Evolutionary conservation across 1,284 basidiomycete species (phyloP).

Genomic region (Ustilago cynodontis): DNA sequence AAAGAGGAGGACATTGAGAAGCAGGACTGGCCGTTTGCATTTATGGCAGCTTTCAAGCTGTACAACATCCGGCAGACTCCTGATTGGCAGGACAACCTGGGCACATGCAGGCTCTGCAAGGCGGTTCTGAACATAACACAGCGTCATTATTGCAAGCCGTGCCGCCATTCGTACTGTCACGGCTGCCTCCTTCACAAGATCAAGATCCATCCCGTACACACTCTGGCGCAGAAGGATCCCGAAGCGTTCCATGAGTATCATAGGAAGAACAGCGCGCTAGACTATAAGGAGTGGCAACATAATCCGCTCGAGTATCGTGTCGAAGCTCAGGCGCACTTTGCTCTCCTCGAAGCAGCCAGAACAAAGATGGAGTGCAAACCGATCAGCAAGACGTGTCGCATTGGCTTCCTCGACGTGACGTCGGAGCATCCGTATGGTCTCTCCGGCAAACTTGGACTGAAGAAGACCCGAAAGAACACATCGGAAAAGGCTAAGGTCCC

Average conservation of each 20-base stretch:
- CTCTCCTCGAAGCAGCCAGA: constrained; percentile 42
- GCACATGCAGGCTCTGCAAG: constrained; percentile 45
- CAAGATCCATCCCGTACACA: constrained; percentile 49
- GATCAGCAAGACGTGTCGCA: constrained; percentile 16
- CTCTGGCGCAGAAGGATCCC: constrained; percentile 34
- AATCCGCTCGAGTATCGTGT: constrained; percentile 30
- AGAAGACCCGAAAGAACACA: constrained; percentile 7
- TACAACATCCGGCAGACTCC: constrained; percentile 26
- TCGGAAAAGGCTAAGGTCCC: constrained; percentile 4
- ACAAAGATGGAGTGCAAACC: constrained; percentile 36
- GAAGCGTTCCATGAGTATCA: constrained; percentile 43
- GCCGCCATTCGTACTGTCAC: constrained; percentile 43
- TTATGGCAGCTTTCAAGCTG: constrained; percentile 41
- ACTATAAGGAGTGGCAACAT: constrained; percentile 48
- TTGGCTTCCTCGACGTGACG: constrained; percentile 48
- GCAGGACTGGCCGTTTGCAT: constrained; percentile 38
- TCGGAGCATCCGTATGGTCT: constrained; percentile 28
- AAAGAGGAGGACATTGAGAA: constrained; percentile 23
- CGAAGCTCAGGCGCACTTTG: constrained; percentile 44
- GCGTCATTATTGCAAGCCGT: constrained; percentile 43
- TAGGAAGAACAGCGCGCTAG: constrained; percentile 25
- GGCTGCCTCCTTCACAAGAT: constrained; percentile 40
- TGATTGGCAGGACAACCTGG: constrained; percentile 13
- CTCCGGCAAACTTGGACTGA: constrained; percentile 30
- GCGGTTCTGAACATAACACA: constrained; percentile 26